Conservation (phyloP, 202 grass and related monocot genomes). For the Zoysia matrella region DNA sequence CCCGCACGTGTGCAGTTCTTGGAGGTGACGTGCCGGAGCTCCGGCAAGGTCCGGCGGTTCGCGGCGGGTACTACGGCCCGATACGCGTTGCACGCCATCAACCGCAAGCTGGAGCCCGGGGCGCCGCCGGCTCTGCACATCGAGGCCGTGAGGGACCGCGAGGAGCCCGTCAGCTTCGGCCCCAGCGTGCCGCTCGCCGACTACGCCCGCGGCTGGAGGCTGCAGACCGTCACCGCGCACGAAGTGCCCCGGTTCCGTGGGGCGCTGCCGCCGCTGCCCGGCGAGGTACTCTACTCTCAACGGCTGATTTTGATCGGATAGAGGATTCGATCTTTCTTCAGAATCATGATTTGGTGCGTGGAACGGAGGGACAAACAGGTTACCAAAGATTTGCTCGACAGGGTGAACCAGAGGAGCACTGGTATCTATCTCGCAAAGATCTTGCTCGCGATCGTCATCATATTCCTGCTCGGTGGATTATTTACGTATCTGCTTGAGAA, state of each 20-base stretch:
- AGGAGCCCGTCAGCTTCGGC: conserved; percentile 84
- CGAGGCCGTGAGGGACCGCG: conserved; percentile 75
- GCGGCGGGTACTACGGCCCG: conserved; percentile 68
- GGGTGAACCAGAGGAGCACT: background rate
- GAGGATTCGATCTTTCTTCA: no score
- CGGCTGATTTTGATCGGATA: no score
- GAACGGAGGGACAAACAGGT: conserved; percentile 20
- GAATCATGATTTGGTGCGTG: background rate
- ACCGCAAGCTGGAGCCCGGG: conserved; percentile 38
- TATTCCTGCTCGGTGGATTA: conserved; percentile 75
- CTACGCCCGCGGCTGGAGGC: conserved; percentile 75
- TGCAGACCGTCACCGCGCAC: conserved; percentile 71
- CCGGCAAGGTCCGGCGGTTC: conserved; percentile 75
- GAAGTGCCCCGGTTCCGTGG: conserved; percentile 43
- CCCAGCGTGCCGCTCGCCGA: conserved; percentile 68
- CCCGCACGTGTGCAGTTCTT: conserved; percentile 52
- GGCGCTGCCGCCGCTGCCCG: background rate
- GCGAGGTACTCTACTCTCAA: background rate
- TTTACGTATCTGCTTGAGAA: conserved; percentile 74
- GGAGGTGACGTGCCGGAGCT: conserved; percentile 82
- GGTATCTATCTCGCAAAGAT: conserved; percentile 64
- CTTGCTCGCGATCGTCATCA: conserved; percentile 51
- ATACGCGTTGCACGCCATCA: conserved; percentile 59
- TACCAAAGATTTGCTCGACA: conserved; percentile 23
- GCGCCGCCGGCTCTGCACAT: conserved; percentile 66